A percentile compares a stretch with the other conserved stretches of the same genome.
Evolutionary conservation across 2,329 filamentous ascomycete species (phyloP).

Genomic region (Monosporascus sp.): DNA sequence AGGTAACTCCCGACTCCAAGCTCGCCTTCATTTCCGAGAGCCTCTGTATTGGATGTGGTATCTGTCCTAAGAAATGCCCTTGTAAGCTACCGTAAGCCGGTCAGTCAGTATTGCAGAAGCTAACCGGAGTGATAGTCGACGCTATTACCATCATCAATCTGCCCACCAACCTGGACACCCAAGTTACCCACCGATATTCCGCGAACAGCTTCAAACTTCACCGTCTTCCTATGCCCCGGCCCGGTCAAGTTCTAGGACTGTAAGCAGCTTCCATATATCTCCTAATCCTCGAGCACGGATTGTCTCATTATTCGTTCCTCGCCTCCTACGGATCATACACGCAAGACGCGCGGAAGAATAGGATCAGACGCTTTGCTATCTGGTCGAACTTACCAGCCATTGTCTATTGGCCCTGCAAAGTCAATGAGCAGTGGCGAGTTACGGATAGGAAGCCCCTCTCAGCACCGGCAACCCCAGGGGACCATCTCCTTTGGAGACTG

Average conservation of each 20-base stretch:
- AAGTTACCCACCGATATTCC: slow-evolving; percentile 97
- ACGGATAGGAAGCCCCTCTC: too few species aligned
- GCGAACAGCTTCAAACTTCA: slow-evolving; percentile 99
- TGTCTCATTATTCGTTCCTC: too few species aligned
- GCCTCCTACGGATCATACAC: too few species aligned
- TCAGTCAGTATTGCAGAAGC: not conserved
- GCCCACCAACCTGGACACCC: slow-evolving; percentile 96
- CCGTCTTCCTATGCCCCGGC: slow-evolving; percentile 89
- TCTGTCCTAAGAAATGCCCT: slow-evolving; percentile 98
- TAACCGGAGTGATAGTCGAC: slow-evolving; percentile 46
- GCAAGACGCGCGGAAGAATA: too few species aligned
- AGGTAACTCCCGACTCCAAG: slow-evolving; percentile 81
- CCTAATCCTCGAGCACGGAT: too few species aligned
- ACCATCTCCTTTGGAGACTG: too few species aligned
- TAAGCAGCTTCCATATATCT: not conserved
- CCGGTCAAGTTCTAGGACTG: slow-evolving; percentile 90
- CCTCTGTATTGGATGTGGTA: slow-evolving; percentile 97
- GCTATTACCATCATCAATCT: slow-evolving; percentile 99
- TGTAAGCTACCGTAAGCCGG: slow-evolving; percentile 32
- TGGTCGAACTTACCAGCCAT: too few species aligned
- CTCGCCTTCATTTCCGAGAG: slow-evolving; percentile 97
- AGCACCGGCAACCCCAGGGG: too few species aligned
- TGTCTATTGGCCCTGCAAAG: too few species aligned
- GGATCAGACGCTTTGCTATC: too few species aligned
- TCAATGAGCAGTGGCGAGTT: too few species aligned